Evolutionary conservation across 805 yeast species (phyloP), one percentile per base, ranked within the genome.

Genomic region (Lipomyces spencermartinsiae): DNA sequence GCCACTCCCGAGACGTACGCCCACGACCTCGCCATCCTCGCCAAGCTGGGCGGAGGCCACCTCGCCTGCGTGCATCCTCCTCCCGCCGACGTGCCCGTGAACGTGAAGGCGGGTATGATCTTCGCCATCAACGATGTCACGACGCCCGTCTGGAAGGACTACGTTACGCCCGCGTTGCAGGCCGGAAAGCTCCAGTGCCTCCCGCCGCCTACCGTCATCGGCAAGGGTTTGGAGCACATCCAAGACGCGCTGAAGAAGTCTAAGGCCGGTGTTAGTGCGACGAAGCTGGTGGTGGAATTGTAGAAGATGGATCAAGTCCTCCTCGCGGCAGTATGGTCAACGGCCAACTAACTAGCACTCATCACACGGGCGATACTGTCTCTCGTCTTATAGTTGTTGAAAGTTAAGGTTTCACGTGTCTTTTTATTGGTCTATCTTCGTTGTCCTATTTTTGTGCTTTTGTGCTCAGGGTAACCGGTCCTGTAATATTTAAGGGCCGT

Each of bases 251-350:
- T 73, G 25, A 70, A 60, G 33, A 33, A 64, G 58, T 64, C 61
- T 58, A 69, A 70, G 35, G 59, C 62, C 29, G 76, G 77, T 35
- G 75, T 73, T 29, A 61, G 70, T 14, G 77, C 71, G 25, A 65
- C 62, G 46, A 75, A 75, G 70, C 58, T 74, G 10, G 77, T 76
- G 25, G 65, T 76, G 19, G 29, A 39, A 34, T 31, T 61, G 58
- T 61, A 37, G 46, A 37, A 37, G 46, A 37, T 37, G 46, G 46
- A 37, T 37, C 46, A 3, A 37, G 46, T 37, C 8, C 46, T 37
- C 46, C 46, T 37, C 46, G 46, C 46, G 46, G 46, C 46, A 37
- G 46, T 9, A 37, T 37, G 46, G 46, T 37, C 46, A 34, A n/a
- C n/a, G n/a, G n/a, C n/a, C n/a, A n/a, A n/a, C n/a, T n/a, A n/a